A percentile compares a stretch with the other conserved stretches of the same genome.
These are phyloP conservation scores for Neonectria coccinea DNA, from an alignment of 2,329 filamentous ascomycete species.

Conservation along the genomic window DNA sequence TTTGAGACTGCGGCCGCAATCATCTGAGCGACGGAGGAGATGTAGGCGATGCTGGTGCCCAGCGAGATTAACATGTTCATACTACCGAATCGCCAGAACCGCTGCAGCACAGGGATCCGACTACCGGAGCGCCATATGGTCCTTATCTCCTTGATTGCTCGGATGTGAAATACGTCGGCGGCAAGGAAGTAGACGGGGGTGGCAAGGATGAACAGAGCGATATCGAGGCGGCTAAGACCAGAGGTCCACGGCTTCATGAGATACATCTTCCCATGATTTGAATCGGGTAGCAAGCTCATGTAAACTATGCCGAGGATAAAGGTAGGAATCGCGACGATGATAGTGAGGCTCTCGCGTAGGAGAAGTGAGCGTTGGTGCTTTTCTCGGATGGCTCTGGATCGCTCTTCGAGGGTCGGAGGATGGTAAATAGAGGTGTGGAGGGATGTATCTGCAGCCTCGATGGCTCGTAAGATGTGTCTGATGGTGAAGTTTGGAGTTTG, in stretches of 20 bases:
- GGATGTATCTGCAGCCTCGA: slow-evolving; percentile 73
- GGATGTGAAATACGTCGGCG: slow-evolving; percentile 85
- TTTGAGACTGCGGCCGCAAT: slow-evolving; percentile 67
- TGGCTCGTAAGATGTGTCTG: slow-evolving; percentile 76
- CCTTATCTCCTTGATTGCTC: slow-evolving; percentile 82
- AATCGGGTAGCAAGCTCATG: slow-evolving; percentile 80
- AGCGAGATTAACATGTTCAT: slow-evolving; percentile 96
- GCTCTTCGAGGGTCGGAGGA: slow-evolving; percentile 85
- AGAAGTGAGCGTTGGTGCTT: slow-evolving; percentile 77
- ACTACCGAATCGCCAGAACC: slow-evolving; percentile 93
- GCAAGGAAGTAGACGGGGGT: slow-evolving; percentile 90
- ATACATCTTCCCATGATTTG: slow-evolving; percentile 69
- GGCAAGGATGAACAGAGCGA: slow-evolving; percentile 82
- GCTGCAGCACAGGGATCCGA: slow-evolving; percentile 75
- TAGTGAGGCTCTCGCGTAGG: slow-evolving; percentile 76
- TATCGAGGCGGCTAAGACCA: slow-evolving; percentile 81
- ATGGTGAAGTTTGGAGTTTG: slow-evolving; percentile 77
- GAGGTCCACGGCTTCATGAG: slow-evolving; percentile 78
- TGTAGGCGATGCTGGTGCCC: slow-evolving; percentile 87
- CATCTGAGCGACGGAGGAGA: slow-evolving; percentile 83
- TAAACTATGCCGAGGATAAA: slow-evolving; percentile 91
- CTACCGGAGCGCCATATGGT: slow-evolving; percentile 83
- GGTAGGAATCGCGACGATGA: slow-evolving; percentile 80
- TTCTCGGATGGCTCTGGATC: slow-evolving; percentile 77
- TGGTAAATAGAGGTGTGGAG: slow-evolving; percentile 80